Evolutionary conservation across 2,329 filamentous ascomycete species (phyloP), one percentile per base, ranked within the genome.

Genomic region (Cordyceps pruinosa): DNA sequence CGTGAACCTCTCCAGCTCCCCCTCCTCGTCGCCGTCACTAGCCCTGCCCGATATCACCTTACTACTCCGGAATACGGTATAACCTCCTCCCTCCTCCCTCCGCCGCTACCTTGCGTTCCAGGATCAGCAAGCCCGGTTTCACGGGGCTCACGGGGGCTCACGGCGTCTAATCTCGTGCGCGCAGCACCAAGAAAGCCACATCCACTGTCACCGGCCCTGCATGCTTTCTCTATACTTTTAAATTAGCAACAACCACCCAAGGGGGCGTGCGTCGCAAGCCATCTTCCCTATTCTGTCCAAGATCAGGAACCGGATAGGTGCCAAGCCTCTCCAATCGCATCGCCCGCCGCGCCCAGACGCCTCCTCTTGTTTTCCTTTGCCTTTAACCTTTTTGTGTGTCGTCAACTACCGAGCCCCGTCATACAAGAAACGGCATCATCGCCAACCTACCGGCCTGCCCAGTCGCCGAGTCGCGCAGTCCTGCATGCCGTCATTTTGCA

Each of bases 181-280:
- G 39, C 39, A 25, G 39, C 21, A 53, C 41, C n/a, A 7, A 32
- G 26, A 13, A 26, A 8, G 13, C n/a, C 28, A 21, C 12, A 34
- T 21, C 5, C 26, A 19, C 35, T 42, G 25, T 23, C 49, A n/a
- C n/a, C n/a, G n/a, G n/a, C n/a, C n/a, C n/a, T n/a, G n/a, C n/a
- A n/a, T 25, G 17, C 23, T 6, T 54, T 47, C 51, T 46, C 51
- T 42, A 55, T 55, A 49, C 49, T 56, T 50, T 58, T 55, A 60
- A 60, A 60, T 60, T 56, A 56, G 58, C 51, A 56, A 23, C 50
- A 30, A 35, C 55, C 41, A 48, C 53, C 17, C 13, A 13, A 21
- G 32, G 32, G 41, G 30, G 51, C 30, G 51, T 39, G 51, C 42
- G 23, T 34, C 26, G 17, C 5, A 21, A n/a, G 10, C n/a, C 10